These are phyloP conservation scores for Didymella keratinophila DNA, from an alignment of 2,329 filamentous ascomycete genomes.

Conservation along the genomic window DNA sequence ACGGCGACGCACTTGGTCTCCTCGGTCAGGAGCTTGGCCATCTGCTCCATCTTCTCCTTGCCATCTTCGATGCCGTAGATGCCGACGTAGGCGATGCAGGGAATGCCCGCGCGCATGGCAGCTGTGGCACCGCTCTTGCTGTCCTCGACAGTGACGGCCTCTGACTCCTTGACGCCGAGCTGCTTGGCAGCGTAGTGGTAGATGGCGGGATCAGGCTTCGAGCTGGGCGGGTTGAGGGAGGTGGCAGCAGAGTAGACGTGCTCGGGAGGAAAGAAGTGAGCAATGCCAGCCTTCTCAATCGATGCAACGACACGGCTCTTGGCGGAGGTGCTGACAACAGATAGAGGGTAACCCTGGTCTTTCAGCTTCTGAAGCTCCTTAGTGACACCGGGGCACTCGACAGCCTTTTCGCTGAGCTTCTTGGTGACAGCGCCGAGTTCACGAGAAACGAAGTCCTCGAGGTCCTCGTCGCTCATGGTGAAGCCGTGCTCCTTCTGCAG, in stretches of 20 bases:
- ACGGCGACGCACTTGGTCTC: conserved; percentile 57
- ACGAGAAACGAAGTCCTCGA: conserved; percentile 75
- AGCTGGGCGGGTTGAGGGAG: conserved; percentile 78
- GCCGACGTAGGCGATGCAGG: conserved; percentile 84
- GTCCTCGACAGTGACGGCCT: conserved; percentile 86
- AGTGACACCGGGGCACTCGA: conserved; percentile 73
- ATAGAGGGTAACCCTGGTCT: conserved; percentile 72
- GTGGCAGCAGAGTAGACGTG: conserved; percentile 84
- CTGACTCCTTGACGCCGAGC: conserved; percentile 73
- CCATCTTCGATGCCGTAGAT: conserved; percentile 58
- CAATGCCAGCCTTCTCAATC: conserved; percentile 79
- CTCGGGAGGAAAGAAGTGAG: conserved; percentile 78
- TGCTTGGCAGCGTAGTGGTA: conserved; percentile 80
- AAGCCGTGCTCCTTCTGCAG: conserved; percentile 81
- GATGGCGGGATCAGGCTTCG: conserved; percentile 89
- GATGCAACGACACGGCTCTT: conserved; percentile 79
- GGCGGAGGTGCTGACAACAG: conserved; percentile 83
- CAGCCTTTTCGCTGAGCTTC: conserved; percentile 74
- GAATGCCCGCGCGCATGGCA: conserved; percentile 78
- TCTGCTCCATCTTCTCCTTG: conserved; percentile 55
- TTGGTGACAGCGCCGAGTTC: conserved; percentile 86
- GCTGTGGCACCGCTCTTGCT: conserved; percentile 84
- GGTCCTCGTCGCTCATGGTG: conserved; percentile 70
- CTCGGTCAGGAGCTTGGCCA: conserved; percentile 59
- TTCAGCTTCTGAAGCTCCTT: conserved; percentile 72